Conservation (phyloP, 2,329 filamentous ascomycete genomes). For the Nemania serpens region DNA sequence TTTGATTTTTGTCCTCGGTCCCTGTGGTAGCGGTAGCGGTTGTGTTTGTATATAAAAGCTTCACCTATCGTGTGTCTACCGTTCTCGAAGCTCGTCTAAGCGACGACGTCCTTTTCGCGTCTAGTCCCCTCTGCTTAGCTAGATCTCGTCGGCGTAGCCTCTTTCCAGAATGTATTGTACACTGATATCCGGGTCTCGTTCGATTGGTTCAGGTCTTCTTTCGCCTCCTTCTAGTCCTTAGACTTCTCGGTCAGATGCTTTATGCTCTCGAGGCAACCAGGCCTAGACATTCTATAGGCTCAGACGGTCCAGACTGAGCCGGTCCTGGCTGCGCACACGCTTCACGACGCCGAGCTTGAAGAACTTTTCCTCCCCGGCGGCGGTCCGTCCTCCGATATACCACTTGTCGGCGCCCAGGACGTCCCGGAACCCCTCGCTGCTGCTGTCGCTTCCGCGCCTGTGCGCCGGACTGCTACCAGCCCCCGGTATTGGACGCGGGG, state of each 20-base stretch:
- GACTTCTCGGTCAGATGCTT: neutral
- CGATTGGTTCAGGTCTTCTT: neutral
- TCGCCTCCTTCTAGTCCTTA: neutral
- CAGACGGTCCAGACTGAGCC: constrained; percentile 74
- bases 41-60: neutral
- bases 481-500: constrained; percentile 38
- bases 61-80: constrained; percentile 5
- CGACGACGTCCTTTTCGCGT: neutral
- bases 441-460: constrained; percentile 74
- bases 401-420: constrained; percentile 75
- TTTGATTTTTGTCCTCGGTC: no score
- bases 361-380: constrained; percentile 77
- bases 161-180: neutral
- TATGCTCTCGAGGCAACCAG: neutral
- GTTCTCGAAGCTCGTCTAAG: neutral
- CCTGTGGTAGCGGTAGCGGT: neutral
- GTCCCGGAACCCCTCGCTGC: constrained; percentile 75
- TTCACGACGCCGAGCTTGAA: constrained; percentile 80
- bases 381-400: constrained; percentile 80
- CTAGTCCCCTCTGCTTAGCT: neutral
- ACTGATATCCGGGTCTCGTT: neutral
- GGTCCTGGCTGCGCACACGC: constrained; percentile 73
- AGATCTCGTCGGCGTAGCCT: neutral
- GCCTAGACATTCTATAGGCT: constrained; percentile 62
- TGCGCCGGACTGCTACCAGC: constrained; percentile 37